Conservation (phyloP, 1,284 basidiomycete genomes). For the Austropuccinia psidii region DNA sequence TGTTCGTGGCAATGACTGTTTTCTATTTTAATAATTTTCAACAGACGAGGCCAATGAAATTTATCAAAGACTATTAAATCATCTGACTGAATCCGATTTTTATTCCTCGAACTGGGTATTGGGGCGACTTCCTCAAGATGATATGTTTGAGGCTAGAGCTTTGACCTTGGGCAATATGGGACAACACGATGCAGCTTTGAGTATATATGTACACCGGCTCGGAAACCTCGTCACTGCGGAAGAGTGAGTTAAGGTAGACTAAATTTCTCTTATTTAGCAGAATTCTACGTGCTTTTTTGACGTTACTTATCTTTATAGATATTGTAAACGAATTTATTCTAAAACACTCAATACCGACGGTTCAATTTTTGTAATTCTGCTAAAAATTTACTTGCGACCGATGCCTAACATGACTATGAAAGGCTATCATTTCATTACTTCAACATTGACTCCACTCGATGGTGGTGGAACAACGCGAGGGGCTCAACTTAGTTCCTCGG, state of each 20-base stretch:
- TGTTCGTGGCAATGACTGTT: conserved; percentile 29
- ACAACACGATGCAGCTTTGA: conserved; percentile 82
- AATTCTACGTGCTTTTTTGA: conserved; percentile 12
- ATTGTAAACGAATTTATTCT: conserved; percentile 70
- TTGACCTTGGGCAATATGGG: conserved; percentile 80
- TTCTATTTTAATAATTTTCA: conserved; percentile 17
- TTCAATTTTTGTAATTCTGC: conserved; percentile 69
- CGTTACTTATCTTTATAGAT: conserved; percentile 52
- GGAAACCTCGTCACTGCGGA: conserved; percentile 77
- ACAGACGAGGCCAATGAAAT: conserved; percentile 48
- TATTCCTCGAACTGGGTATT: conserved; percentile 76
- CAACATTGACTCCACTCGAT: conserved; percentile 54
- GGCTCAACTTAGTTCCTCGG: not conserved
- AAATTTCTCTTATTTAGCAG: not conserved
- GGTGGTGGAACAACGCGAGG: not conserved
- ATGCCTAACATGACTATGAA: not conserved
- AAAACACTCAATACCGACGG: conserved; percentile 52
- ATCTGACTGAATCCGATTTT: conserved; percentile 63
- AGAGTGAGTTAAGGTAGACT: conserved; percentile 54
- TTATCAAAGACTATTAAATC: conserved; percentile 65
- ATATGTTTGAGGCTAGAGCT: conserved; percentile 78
- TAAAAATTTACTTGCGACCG: conserved; percentile 79
- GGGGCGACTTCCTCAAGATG: conserved; percentile 64
- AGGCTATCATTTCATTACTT: conserved; percentile 47
- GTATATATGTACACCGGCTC: conserved; percentile 80